Evolutionary conservation across 139 green algal genomes (phyloP).

Genomic region (Astrephomene gubernaculifera): DNA sequence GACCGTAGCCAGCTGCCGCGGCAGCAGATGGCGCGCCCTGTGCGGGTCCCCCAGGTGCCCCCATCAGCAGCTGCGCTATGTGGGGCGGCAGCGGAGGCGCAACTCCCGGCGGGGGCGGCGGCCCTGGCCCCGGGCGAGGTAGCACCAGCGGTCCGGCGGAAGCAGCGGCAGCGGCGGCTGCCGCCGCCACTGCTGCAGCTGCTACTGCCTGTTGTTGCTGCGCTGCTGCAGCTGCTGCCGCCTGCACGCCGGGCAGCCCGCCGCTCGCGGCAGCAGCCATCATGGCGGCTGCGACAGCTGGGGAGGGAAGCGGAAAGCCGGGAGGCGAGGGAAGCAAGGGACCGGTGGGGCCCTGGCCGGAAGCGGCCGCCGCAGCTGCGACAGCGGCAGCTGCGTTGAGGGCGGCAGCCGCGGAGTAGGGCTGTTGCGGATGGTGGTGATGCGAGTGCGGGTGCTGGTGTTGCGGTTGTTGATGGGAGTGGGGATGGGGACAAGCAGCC

Average conservation of each 20-base stretch:
- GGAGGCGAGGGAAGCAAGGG: background rate
- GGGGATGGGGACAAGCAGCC: background rate
- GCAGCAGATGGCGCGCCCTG: background rate
- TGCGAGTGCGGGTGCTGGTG: background rate
- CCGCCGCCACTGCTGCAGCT: background rate
- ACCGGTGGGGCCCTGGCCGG: background rate
- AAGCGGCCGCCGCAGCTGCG: background rate
- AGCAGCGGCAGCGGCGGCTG: background rate
- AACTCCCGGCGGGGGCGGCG: background rate
- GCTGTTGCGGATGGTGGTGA: background rate
- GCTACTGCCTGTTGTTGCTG: slow-evolving; percentile 20
- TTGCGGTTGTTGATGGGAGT: background rate
- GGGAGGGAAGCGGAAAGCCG: background rate
- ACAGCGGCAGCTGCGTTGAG: slow-evolving; percentile 8
- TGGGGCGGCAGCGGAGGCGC: background rate
- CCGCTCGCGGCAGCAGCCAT: background rate
- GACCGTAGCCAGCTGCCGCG: background rate
- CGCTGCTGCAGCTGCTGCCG: background rate
- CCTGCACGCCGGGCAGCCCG: background rate
- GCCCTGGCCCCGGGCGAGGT: background rate
- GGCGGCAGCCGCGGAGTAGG: background rate
- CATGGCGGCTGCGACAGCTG: background rate
- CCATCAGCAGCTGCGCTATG: slow-evolving; percentile 17
- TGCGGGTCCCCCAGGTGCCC: background rate
- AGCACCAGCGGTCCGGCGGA: background rate